Evolutionary conservation across 192 early-diverging fungal genomes (phyloP), one percentile per base, ranked within the genome.

Genomic region (Podila minutissima): DNA sequence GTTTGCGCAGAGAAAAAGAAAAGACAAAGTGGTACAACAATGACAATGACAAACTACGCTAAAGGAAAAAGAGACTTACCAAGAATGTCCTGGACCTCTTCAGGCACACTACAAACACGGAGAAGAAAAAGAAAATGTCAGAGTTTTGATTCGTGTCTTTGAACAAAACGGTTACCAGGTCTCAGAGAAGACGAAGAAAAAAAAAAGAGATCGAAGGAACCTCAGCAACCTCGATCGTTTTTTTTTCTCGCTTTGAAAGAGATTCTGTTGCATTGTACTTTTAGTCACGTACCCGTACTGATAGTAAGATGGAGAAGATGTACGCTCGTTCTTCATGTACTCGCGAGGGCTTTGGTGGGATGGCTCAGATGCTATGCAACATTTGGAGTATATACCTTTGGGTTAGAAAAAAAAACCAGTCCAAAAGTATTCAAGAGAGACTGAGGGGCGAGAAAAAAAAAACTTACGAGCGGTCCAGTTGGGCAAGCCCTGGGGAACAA

Each of bases 1-100:
- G 38, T 41, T 41, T 41, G 38, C 38, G 12, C 12, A 13, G 11
- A 28, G 46, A 38, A 26, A 46, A 49, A n/a, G n/a, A 41, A n/a
- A n/a, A n/a, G n/a, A 2, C 9, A 67, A 26, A 58, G n/a, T 20
- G 32, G 26, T 11, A 28, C 22, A 61, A 72, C 32, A 64, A 38
- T n/a, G 29, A 29, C 29, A 29, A 29, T 35, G 11, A 62, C 12
- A 41, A 37, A 62, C 22, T 26, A 60, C 64, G 33, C 11, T 9
- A 11, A 46, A 46, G 41, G 13, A 15, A 46, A 37, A 41, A 3
- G 41, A 46, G 31, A 61, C 75, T 67, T 78, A 78, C 75, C 75
- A 78, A 78, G 75, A 26, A 76, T 63, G 6, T 76, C 74, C 49
- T 76, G 64, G 60, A 72, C 63, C 12, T 67, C 63, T 37, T 72